phyloP scores from a whole-genome alignment of 1,284 basidiomycete genomes.

The Trichosporon sp. region DNA sequence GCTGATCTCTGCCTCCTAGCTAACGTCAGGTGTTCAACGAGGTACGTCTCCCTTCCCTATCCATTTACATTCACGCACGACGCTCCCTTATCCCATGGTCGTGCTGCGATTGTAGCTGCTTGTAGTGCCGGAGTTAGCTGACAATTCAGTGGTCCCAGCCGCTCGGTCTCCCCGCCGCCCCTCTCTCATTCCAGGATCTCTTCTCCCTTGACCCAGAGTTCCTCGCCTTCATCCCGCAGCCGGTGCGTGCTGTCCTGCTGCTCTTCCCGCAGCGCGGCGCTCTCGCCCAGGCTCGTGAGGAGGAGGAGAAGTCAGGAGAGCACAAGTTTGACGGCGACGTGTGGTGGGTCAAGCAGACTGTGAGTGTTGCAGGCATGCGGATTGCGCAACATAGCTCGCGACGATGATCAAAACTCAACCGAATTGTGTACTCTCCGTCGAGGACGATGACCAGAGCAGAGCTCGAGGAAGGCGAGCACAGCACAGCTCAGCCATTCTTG shows the following conservation, averaged over 20 bases:
- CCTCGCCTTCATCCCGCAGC: conserved; percentile 67
- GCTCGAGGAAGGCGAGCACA: too few species aligned
- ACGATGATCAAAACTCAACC: too few species aligned
- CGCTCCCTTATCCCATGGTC: too few species aligned
- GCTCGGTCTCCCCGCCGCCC: conserved; percentile 67
- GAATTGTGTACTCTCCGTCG: too few species aligned
- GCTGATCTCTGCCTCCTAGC: too few species aligned
- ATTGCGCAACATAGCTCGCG: too few species aligned
- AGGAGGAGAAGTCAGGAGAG: conserved; percentile 54
- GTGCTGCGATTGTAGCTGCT: too few species aligned
- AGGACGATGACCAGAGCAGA: too few species aligned
- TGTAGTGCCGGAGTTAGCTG: too few species aligned
- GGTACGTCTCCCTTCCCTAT: too few species aligned
- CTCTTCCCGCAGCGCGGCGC: conserved; percentile 72
- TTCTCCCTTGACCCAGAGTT: conserved; percentile 81
- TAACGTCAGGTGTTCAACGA: conserved; percentile 54
- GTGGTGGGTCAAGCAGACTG: conserved; percentile 60
- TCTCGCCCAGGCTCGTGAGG: conserved; percentile 61
- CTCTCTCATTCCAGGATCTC: conserved; percentile 73
- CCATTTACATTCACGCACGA: conserved; percentile 23
- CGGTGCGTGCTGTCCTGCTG: conserved; percentile 76
- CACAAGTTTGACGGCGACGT: conserved; percentile 47
- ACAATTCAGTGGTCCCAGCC: conserved; percentile 70
- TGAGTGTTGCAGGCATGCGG: too few species aligned
- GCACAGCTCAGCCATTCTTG: too few species aligned